Conservation (phyloP, 768 basidiomycete species). For the Fistulinella prunicolor region DNA sequence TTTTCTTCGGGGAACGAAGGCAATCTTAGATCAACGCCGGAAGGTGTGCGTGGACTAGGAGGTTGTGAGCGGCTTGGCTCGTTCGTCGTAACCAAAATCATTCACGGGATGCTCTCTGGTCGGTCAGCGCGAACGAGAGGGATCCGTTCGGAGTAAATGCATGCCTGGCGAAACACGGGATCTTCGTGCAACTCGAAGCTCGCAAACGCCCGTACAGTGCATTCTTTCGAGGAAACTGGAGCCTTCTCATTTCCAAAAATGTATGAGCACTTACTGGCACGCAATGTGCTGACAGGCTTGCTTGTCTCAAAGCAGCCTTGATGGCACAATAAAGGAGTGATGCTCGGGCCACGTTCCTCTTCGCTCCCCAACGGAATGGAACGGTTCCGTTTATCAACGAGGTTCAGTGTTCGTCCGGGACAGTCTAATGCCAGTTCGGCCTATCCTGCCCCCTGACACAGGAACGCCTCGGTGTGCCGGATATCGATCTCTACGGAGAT, state of each 20-base stretch:
- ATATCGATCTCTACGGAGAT: conserved; percentile 26
- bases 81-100: neutral
- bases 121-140: neutral
- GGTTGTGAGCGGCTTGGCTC: neutral
- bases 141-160: conserved; percentile 5
- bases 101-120: neutral
- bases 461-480: conserved; percentile 31
- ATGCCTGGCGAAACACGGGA: conserved; percentile 5
- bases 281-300: conserved; percentile 4
- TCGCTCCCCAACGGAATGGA: conserved; percentile 11
- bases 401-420: conserved; percentile 12
- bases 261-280: neutral
- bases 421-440: conserved; percentile 26
- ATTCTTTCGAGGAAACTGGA: conserved; percentile 7
- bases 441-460: conserved; percentile 13
- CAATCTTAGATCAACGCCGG: conserved; percentile 21
- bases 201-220: conserved; percentile 11
- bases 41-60: neutral
- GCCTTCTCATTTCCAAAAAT: conserved; percentile 20
- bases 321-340: conserved; percentile 11
- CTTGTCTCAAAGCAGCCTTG: conserved; percentile 15
- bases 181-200: conserved; percentile 7
- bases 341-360: conserved; percentile 7
- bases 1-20: conserved; percentile 1
- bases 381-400: conserved; percentile 9